Base-by-base conservation (phyloP, 1,139 yeast genomes). In the Geotrichum citri-aurantii region DNA sequence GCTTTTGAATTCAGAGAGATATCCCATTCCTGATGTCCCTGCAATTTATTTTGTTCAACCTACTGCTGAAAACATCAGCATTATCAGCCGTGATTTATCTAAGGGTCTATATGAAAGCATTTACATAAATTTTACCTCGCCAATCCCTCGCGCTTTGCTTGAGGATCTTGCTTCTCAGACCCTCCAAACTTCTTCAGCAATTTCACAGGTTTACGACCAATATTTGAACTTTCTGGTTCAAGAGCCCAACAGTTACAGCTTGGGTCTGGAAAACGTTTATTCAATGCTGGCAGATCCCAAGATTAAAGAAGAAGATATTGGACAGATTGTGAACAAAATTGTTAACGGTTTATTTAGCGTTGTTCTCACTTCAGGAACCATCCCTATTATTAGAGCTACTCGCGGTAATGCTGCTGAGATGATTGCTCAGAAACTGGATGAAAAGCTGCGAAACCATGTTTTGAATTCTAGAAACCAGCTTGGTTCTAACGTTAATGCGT, bases 341-440 rank as follows among this genome's bases (percentile, higher is more conserved):
- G 89, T 96, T 17, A 81, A 79, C 64, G 97, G 98, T 0, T 73
- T 93, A 53, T 86, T 89, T 68, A 87, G 95, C 48, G 80, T 88
- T 7, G 79, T 93, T 21, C 79, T 93, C 61, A 91, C 97, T 3
- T 77, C 85, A 68, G 89, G 87, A 19, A 78, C 83, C 19, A 82
- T 93, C 42, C 99, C 99, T 1, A 84, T 93, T 56, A 90, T 93
- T 62, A 81, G 99, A 66, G 87, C 97, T 55, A 92, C 95, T 52
- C 80, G 87, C 56, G 95, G 95, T 56, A 97, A 97, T 1, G 96
- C 99, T 0, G 97, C 98, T 0, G 98, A 93, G 70, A 81, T 91
- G 69, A 88, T 93, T 31, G 96, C 98, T 1, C 87, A 86, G 64
- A 89, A 86, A 68, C 78, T 93, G 63, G 97, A 95, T 67, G 81